Percentiles rank a stretch among this genome's conserved stretches.
These are phyloP conservation scores for Martiniozyma asiatica DNA, from an alignment of 1,139 yeast species.

Conservation along the genomic window DNA sequence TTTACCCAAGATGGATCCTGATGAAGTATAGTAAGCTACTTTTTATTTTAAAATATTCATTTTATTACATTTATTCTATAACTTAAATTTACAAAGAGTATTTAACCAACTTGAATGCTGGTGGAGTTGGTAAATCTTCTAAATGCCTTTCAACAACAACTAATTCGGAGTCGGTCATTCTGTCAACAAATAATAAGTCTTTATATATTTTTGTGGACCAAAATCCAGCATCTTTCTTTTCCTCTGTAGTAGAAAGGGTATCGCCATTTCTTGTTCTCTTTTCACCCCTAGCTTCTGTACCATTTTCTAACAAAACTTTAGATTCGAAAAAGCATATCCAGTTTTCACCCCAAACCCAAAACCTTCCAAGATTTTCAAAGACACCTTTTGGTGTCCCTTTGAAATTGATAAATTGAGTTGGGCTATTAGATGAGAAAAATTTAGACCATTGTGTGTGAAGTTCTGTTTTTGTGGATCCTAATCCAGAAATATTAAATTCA, in stretches of 20 bases:
- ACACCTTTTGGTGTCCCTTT: slow-evolving; percentile 70
- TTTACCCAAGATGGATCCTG: slow-evolving; percentile 26
- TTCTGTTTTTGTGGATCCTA: slow-evolving; percentile 5
- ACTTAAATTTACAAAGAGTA: slow-evolving; percentile 32
- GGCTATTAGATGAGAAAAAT: slow-evolving; percentile 62
- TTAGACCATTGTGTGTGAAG: slow-evolving; percentile 63
- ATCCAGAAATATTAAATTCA: slow-evolving; percentile 42
- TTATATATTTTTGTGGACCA: slow-evolving; percentile 72
- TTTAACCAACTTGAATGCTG: slow-evolving; percentile 70
- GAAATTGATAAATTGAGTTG: slow-evolving; percentile 45
- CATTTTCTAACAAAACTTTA: slow-evolving; percentile 20
- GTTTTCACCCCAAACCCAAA: slow-evolving; percentile 83
- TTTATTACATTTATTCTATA: slow-evolving; percentile 1
- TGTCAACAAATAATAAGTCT: slow-evolving; percentile 55
- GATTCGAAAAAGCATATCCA: slow-evolving; percentile 76
- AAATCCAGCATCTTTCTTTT: slow-evolving; percentile 33
- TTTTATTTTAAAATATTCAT: neutral
- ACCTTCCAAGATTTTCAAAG: slow-evolving; percentile 29
- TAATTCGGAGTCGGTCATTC: slow-evolving; percentile 42
- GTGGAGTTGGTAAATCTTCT: slow-evolving; percentile 46
- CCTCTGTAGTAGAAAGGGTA: slow-evolving; percentile 8
- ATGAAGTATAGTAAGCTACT: neutral
- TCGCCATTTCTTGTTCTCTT: slow-evolving; percentile 57
- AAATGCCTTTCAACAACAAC: slow-evolving; percentile 71
- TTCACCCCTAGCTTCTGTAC: slow-evolving; percentile 11